A percentile compares a stretch with the other conserved stretches of the same genome.
These are phyloP conservation scores for Tetrahymena borealis DNA, from an alignment of 73 alveolate species.

Conservation along the genomic window DNA sequence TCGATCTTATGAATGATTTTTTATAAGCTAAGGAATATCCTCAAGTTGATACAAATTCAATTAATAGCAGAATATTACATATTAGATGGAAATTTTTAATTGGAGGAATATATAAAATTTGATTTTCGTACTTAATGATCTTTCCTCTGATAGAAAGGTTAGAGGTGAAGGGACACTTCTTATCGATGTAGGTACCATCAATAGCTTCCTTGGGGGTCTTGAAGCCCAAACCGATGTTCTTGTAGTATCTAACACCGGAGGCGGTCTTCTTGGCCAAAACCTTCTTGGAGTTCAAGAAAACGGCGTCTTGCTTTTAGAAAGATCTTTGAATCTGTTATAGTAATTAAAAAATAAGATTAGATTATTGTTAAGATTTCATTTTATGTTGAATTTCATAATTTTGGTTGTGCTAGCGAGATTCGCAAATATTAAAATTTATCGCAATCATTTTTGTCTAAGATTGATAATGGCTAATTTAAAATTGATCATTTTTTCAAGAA, in stretches of 20 bases:
- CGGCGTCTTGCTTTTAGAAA: slow-evolving; percentile 80
- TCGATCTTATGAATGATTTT: no score
- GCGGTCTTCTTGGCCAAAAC: slow-evolving; percentile 74
- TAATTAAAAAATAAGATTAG: background rate
- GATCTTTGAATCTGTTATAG: slow-evolving; percentile 77
- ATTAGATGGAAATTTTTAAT: background rate
- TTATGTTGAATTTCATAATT: slow-evolving; percentile 20
- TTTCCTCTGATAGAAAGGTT: slow-evolving; percentile 89
- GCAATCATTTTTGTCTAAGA: background rate
- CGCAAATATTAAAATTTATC: background rate
- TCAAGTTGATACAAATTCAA: no score
- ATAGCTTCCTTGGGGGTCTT: slow-evolving; percentile 94
- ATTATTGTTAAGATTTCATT: background rate
- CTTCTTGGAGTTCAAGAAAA: slow-evolving; percentile 74
- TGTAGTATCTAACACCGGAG: slow-evolving; percentile 90
- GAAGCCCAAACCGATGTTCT: slow-evolving; percentile 96
- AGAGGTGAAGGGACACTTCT: slow-evolving; percentile 99
- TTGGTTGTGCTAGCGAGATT: background rate
- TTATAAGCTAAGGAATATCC: no score
- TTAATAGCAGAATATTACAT: background rate
- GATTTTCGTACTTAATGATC: slow-evolving; percentile 66
- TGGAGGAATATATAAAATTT: background rate
- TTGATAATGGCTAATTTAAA: background rate
- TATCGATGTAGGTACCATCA: slow-evolving; percentile 87
- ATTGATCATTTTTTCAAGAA: background rate